These are phyloP conservation scores for Balakata baccata DNA, from an alignment of 345 rosid genomes.

Conservation along the genomic window DNA sequence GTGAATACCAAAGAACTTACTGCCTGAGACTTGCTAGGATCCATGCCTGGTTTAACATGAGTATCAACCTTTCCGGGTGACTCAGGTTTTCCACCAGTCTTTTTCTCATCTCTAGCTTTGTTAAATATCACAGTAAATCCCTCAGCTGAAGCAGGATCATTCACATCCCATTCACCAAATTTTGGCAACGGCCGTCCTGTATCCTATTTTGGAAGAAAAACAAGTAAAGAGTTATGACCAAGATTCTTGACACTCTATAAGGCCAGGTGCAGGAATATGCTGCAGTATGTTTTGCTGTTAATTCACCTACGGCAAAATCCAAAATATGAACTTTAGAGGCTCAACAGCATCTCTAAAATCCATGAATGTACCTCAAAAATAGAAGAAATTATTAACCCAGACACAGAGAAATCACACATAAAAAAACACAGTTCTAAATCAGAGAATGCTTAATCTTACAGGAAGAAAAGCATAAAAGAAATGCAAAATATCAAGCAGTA, in stretches of 20 bases:
- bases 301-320: background rate
- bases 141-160: conserved; percentile 86
- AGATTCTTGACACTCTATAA: background rate
- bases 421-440: background rate
- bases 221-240: conserved; percentile 5
- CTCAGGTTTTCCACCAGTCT: conserved; percentile 68
- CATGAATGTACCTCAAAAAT: background rate
- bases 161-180: conserved; percentile 98
- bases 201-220: conserved; percentile 44
- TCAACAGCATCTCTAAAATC: background rate
- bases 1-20: conserved; percentile 46
- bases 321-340: background rate
- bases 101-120: conserved; percentile 92
- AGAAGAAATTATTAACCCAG: background rate
- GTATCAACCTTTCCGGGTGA: conserved; percentile 63
- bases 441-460: background rate
- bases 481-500: background rate
- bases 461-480: background rate
- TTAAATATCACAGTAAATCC: conserved; percentile 95
- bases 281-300: background rate
- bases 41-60: conserved; percentile 49
- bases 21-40: conserved; percentile 65
- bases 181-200: conserved; percentile 83
- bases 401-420: background rate
- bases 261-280: background rate